Conservation (phyloP, 2,329 filamentous ascomycete species). For the Acrocalymma vagum region DNA sequence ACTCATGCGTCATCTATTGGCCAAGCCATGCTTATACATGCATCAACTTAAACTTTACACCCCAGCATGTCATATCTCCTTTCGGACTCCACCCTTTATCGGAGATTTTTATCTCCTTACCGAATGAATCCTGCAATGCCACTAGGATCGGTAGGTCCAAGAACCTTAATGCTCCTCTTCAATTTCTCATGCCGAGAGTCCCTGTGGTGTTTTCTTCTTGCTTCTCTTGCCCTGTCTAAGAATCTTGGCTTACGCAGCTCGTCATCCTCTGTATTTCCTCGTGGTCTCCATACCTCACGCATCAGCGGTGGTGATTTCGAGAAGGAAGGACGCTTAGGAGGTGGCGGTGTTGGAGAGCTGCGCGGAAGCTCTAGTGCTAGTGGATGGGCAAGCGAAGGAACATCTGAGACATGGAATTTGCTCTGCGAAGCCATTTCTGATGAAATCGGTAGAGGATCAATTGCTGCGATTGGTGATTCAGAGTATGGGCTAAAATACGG, state of each 20-base stretch:
- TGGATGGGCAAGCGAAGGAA: conserved; percentile 10
- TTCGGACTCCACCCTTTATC: conserved; percentile 1
- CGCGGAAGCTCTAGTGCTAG: conserved; percentile 14
- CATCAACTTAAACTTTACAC: too few species aligned
- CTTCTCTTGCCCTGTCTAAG: conserved; percentile 32
- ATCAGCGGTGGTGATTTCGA: conserved; percentile 4
- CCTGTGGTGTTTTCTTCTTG: conserved; percentile 26
- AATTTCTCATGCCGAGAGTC: conserved; percentile 34
- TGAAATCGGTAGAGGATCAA: too few species aligned
- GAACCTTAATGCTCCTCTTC: conserved; percentile 40
- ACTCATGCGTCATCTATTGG: too few species aligned
- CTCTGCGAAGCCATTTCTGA: too few species aligned
- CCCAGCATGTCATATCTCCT: conserved; percentile 9
- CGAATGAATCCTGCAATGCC: conserved; percentile 25
- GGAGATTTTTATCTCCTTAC: too few species aligned
- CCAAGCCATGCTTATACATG: too few species aligned
- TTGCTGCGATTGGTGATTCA: too few species aligned
- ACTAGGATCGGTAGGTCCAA: conserved; percentile 37
- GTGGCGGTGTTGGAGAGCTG: conserved; percentile 14
- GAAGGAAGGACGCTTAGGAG: neutral
- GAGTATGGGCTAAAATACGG: too few species aligned
- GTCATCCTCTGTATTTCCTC: conserved; percentile 9
- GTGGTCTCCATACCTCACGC: conserved; percentile 3
- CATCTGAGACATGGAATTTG: conserved; percentile 11
- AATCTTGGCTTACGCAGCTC: conserved; percentile 17